phyloP scores from a whole-genome alignment of 306 rosid genomes.

The Dicorynia guianensis region DNA sequence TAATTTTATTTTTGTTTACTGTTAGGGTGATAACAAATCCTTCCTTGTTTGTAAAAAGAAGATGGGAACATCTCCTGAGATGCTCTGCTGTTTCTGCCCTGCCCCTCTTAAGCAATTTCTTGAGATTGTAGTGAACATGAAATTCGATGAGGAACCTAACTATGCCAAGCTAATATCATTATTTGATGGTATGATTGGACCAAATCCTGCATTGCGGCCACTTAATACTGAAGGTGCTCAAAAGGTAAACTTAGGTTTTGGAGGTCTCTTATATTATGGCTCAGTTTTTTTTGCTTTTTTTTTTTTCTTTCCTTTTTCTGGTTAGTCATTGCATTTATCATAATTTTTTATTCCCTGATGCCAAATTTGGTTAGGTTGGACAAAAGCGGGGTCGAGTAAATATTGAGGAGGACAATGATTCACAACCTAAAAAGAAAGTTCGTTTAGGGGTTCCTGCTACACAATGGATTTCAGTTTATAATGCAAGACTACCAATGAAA shows the following conservation, averaged over 20 bases:
- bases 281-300: neutral
- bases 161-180: conserved; percentile 81
- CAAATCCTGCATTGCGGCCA: conserved; percentile 89
- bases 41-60: conserved; percentile 72
- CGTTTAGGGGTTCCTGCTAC: conserved; percentile 94
- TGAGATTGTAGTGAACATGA: conserved; percentile 92
- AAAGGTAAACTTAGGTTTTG: conserved; percentile 58
- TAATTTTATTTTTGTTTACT: conserved; percentile 24
- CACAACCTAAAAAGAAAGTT: conserved; percentile 89
- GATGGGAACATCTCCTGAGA: conserved; percentile 96
- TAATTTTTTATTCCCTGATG: neutral
- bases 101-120: conserved; percentile 86
- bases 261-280: conserved; percentile 3
- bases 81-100: conserved; percentile 92
- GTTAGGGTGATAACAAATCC: conserved; percentile 85
- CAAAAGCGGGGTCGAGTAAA: conserved; percentile 92
- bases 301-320: neutral
- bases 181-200: conserved; percentile 83
- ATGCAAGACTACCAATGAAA: conserved; percentile 92
- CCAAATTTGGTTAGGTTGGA: conserved; percentile 75
- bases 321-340: conserved; percentile 3
- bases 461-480: conserved; percentile 93
- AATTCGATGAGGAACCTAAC: conserved; percentile 96
- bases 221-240: conserved; percentile 91
- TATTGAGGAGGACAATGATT: conserved; percentile 81